These are phyloP conservation scores for Colletotrichum endophyticum DNA, from an alignment of 2,329 filamentous ascomycete species.

Conservation along the genomic window DNA sequence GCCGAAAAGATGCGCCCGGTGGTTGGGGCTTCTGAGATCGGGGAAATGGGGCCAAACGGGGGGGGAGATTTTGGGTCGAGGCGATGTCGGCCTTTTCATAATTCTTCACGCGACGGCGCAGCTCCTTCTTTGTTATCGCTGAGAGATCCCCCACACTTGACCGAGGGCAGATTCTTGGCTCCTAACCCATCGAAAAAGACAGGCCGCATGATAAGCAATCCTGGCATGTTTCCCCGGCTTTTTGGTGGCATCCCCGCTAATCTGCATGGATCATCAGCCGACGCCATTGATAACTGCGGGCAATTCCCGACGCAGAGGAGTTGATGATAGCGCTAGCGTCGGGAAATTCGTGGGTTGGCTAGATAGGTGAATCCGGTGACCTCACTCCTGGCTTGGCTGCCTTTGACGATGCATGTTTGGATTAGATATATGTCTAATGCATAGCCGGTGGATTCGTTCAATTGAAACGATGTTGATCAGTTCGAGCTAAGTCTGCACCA, in stretches of 20 bases:
- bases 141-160: constrained; percentile 1
- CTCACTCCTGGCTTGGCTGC: not conserved
- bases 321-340: not conserved
- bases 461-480: not conserved
- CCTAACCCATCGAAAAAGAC: not conserved
- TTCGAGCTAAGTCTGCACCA: not conserved
- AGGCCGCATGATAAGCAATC: not conserved
- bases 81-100: constrained; percentile 19
- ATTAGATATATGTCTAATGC: constrained; percentile 11
- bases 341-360: not conserved
- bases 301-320: constrained; percentile 1
- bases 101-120: not conserved
- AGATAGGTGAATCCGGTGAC: constrained; percentile 18
- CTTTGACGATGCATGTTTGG: not conserved
- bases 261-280: constrained; percentile 5
- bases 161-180: not conserved
- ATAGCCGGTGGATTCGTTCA: not conserved
- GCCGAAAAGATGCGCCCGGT: not conserved
- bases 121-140: not conserved
- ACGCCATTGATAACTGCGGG: not conserved
- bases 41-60: not conserved
- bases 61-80: not conserved
- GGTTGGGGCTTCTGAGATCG: not conserved
- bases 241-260: not conserved
- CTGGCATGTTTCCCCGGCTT: not conserved